Conservation (phyloP, 2,329 filamentous ascomycete genomes). For the Neonectria magnoliae region DNA sequence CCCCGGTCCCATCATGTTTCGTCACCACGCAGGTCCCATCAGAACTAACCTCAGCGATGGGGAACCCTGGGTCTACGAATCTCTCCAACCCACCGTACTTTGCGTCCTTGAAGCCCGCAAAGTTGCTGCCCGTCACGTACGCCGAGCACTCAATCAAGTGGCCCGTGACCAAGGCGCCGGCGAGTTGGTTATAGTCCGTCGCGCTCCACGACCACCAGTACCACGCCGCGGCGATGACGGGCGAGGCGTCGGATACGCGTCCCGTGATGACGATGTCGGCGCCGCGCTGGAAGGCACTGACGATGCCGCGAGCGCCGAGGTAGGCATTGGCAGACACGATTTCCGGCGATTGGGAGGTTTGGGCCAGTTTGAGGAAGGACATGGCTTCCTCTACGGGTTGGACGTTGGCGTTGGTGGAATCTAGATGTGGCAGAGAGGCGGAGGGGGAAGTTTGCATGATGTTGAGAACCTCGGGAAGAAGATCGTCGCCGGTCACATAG, state of each 20-base stretch:
- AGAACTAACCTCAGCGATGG: slow-evolving; percentile 58
- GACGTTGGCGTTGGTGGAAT: slow-evolving; percentile 27
- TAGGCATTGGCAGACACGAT: slow-evolving; percentile 57
- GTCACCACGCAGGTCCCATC: slow-evolving; percentile 57
- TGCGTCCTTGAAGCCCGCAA: slow-evolving; percentile 51
- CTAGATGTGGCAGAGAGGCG: slow-evolving; percentile 41
- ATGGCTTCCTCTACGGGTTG: slow-evolving; percentile 27
- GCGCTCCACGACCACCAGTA: slow-evolving; percentile 62
- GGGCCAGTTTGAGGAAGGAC: slow-evolving; percentile 22
- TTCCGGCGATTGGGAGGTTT: slow-evolving; percentile 27
- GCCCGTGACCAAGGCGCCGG: slow-evolving; percentile 56
- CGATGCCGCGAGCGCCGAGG: slow-evolving; percentile 58
- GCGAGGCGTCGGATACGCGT: slow-evolving; percentile 55
- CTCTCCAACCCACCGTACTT: slow-evolving; percentile 24
- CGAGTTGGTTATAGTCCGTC: slow-evolving; percentile 57
- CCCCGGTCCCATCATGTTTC: slow-evolving; percentile 9
- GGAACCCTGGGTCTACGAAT: slow-evolving; percentile 53
- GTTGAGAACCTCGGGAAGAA: slow-evolving; percentile 36
- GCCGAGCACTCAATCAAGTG: slow-evolving; percentile 61
- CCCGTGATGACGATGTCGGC: slow-evolving; percentile 56
- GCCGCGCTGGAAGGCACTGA: slow-evolving; percentile 49
- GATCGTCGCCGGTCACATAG: slow-evolving; percentile 52
- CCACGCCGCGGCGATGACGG: slow-evolving; percentile 62
- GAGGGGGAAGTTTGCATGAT: neutral
- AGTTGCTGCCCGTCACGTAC: slow-evolving; percentile 63